phyloP scores from a whole-genome alignment of 176 grass and related monocot genomes.

The Cenchrus purpureus region DNA sequence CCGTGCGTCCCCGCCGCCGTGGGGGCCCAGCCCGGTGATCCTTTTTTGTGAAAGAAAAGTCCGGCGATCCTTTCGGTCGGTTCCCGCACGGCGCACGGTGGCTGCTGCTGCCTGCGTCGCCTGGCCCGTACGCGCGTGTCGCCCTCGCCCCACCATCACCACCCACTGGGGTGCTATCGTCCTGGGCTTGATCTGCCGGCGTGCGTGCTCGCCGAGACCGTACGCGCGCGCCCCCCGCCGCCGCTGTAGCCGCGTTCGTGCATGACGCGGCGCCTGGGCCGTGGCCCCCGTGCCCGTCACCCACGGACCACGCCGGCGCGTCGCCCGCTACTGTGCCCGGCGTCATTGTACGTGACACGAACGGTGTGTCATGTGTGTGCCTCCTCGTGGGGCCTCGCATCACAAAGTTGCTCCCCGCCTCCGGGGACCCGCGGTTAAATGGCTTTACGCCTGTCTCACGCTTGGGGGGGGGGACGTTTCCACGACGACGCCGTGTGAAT shows the following conservation, averaged over 20 bases:
- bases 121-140: slow-evolving; percentile 7
- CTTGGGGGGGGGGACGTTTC: too few relatives aligned
- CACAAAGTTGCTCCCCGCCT: too few relatives aligned
- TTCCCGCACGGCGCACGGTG: not conserved
- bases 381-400: not conserved
- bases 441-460: too few relatives aligned
- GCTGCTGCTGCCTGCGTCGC: not conserved
- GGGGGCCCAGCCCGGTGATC: not conserved
- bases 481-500: too few relatives aligned
- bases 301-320: not conserved
- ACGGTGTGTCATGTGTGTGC: too few relatives aligned
- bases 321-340: not conserved
- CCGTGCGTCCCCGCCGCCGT: not conserved
- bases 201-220: not conserved
- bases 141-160: not conserved
- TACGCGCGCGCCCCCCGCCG: not conserved
- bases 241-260: slow-evolving; percentile 46
- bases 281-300: not conserved
- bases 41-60: too few relatives aligned
- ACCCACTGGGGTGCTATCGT: too few relatives aligned
- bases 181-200: not conserved
- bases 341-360: not conserved
- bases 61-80: not conserved
- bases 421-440: too few relatives aligned
- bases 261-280: slow-evolving; percentile 27